Percentiles rank a stretch among this genome's conserved stretches.
phyloP scores from a whole-genome alignment of 1,284 basidiomycete genomes.

The Ustilago lituana region DNA sequence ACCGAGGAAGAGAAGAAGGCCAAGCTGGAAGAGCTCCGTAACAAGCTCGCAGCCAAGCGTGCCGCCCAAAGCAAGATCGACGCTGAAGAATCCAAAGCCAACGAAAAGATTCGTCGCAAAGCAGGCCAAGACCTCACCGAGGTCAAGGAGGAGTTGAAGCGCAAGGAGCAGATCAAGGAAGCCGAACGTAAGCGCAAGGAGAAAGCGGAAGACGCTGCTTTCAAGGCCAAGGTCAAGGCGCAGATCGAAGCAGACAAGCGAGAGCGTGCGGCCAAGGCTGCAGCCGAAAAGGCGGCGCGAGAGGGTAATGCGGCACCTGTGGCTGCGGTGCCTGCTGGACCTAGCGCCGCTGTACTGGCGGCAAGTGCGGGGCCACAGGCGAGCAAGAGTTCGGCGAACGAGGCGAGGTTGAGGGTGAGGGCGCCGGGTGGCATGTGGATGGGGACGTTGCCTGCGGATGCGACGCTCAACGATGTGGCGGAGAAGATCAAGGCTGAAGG shows the following conservation, averaged over 20 bases:
- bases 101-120: conserved; percentile 66
- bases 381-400: conserved; percentile 46
- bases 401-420: conserved; percentile 60
- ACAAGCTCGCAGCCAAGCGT: conserved; percentile 60
- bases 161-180: conserved; percentile 63
- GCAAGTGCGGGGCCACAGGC: conserved; percentile 34
- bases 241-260: conserved; percentile 66
- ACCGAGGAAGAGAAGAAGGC: conserved; percentile 93
- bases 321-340: conserved; percentile 21
- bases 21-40: conserved; percentile 76
- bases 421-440: conserved; percentile 61
- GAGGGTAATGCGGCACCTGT: conserved; percentile 34
- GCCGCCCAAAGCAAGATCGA: conserved; percentile 58
- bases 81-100: conserved; percentile 56
- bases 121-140: conserved; percentile 60
- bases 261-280: conserved; percentile 61
- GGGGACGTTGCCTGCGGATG: conserved; percentile 56
- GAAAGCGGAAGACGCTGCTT: conserved; percentile 56
- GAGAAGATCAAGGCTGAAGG: conserved; percentile 51
- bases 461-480: conserved; percentile 54
- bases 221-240: conserved; percentile 61
- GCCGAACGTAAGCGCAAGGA: conserved; percentile 63
- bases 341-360: conserved; percentile 38
- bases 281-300: conserved; percentile 60
- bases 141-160: conserved; percentile 62